These are phyloP conservation scores for Phoenix roebelenii DNA, from an alignment of 176 grass and related monocot genomes.

Conservation along the genomic window DNA sequence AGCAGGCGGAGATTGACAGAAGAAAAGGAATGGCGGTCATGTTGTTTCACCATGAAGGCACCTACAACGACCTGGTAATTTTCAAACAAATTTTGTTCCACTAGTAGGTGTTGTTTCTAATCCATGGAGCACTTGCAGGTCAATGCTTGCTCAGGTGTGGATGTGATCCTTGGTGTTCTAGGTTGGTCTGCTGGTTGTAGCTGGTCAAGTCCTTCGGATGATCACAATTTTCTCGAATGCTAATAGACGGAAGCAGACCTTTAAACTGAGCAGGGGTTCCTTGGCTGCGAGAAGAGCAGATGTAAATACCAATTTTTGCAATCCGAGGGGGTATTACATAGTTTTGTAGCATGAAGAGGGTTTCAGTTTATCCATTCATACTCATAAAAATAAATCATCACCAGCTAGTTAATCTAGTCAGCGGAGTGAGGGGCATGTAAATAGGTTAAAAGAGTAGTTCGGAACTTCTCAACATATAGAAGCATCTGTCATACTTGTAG, in stretches of 20 bases:
- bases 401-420: conserved; percentile 17
- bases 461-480: no score
- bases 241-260: conserved; percentile 4
- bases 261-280: no score
- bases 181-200: conserved; percentile 87
- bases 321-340: no score
- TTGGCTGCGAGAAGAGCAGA: no score
- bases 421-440: conserved; percentile 33
- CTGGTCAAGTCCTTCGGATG: conserved; percentile 29
- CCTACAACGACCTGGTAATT: conserved; percentile 63
- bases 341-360: no score
- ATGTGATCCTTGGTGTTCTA: conserved; percentile 67
- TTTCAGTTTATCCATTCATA: conserved; percentile 12
- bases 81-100: neutral
- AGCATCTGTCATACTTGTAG: no score
- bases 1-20: conserved; percentile 72
- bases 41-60: conserved; percentile 78
- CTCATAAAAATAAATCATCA: conserved; percentile 12
- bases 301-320: no score
- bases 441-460: no score
- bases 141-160: conserved; percentile 50
- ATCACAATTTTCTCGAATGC: conserved; percentile 43
- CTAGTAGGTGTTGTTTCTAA: conserved; percentile 7
- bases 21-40: conserved; percentile 62
- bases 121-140: conserved; percentile 35